Conservation (phyloP, 116 monocot genomes). For the Posidonia oceanica region DNA sequence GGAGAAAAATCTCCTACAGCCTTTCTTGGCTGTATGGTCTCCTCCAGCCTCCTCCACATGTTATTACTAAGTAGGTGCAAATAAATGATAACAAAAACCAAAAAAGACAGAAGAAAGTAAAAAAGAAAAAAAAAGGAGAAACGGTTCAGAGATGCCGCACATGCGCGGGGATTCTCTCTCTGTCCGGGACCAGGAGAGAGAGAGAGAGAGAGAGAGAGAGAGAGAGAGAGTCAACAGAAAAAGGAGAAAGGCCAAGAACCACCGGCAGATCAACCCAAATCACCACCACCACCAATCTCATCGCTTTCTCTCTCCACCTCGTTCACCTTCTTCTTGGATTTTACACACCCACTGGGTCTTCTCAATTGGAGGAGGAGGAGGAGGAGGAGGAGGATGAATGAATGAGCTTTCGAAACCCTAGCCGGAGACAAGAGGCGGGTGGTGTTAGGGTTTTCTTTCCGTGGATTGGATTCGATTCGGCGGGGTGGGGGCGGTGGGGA, state of each 20-base stretch:
- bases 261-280: background rate
- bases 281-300: background rate
- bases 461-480: background rate
- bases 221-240: background rate
- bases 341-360: background rate
- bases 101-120: no score
- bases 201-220: background rate
- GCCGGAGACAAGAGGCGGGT: no score
- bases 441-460: no score
- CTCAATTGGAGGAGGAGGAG: background rate
- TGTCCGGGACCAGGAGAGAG: background rate
- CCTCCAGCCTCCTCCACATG: no score
- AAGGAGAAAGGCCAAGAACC: background rate
- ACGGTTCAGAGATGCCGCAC: background rate
- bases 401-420: no score
- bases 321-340: background rate
- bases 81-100: no score
- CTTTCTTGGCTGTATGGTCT: no score
- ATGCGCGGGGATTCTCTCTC: background rate
- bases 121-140: background rate
- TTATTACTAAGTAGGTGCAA: no score
- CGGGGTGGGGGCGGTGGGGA: background rate
- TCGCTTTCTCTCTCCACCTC: background rate
- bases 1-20: no score
- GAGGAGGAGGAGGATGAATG: background rate